Evolutionary conservation across 805 yeast genomes (phyloP), one percentile per base, ranked within the genome.

Genomic region (Wickerhamomyces sydowiorum): DNA sequence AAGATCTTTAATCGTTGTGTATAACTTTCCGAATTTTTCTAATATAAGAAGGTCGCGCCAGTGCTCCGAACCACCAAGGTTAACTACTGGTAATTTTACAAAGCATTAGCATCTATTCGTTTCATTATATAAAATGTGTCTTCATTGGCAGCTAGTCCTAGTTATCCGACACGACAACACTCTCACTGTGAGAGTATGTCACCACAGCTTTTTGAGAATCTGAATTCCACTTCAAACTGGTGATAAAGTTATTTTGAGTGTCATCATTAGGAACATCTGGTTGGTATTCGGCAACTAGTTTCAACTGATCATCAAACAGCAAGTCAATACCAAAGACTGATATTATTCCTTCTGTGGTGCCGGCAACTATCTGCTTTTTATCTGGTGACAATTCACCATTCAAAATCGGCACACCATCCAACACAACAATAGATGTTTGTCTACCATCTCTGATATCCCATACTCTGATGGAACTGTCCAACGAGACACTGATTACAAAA

Each of bases 391-490:
- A 46, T 1, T 67, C 59, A 2, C 80, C 78, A 17, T 66, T 64
- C 42, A 80, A 67, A 1, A 86, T 72, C 4, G 89, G 77, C 4
- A 69, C 55, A 21, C 82, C 81, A 42, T 71, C 77, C 3, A 67
- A 57, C 45, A 57, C 54, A 12, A 65, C 56, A 30, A 66, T 53
- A 43, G 61, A 59, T 21, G 75, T 30, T 7, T 62, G 52, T 18
- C 61, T 65, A 15, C 75, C 77, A n/a, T 56, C 56, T 24, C 58
- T 59, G 3, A 75, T 68, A 48, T 82, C 76, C 95, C 95, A 86
- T 0, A 86, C 49, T 45, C 82, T 72, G 2, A 82, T 64, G 0
- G 82, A 66, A 0, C 93, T 87, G 50, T 89, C 95, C 60, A 86
- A 64, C 1, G 93, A 80, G 3, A 80, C 69, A 36, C 80, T 73